phyloP scores from a whole-genome alignment of 768 basidiomycete species.

The Hygrocybe coccinea region DNA sequence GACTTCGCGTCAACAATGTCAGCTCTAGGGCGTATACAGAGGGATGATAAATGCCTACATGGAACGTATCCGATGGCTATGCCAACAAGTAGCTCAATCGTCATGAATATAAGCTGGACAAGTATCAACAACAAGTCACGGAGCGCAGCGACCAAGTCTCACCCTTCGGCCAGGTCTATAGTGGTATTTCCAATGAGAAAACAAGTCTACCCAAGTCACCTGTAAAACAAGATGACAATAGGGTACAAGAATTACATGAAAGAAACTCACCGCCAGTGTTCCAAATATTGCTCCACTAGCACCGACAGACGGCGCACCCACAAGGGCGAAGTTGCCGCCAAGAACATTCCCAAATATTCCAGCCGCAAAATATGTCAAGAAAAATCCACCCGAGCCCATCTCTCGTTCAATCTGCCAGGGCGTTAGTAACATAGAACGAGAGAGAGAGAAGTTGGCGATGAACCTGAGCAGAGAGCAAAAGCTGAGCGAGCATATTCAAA shows the following conservation, averaged over 20 bases:
- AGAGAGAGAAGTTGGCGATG: neutral
- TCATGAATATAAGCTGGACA: conserved; percentile 71
- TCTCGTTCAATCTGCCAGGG: conserved; percentile 70
- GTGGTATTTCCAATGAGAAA: conserved; percentile 89
- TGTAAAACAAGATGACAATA: conserved; percentile 15
- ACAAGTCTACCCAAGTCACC: conserved; percentile 83
- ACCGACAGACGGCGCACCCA: conserved; percentile 84
- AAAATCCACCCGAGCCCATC: conserved; percentile 84
- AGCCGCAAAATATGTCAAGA: conserved; percentile 81
- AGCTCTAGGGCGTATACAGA: neutral
- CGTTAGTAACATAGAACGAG: neutral
- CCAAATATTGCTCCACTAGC: conserved; percentile 94
- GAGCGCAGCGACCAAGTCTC: conserved; percentile 10
- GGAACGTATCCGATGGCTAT: conserved; percentile 81
- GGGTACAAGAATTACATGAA: too few relatives aligned
- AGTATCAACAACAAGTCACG: neutral
- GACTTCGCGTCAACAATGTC: conserved; percentile 36
- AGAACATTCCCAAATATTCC: conserved; percentile 94
- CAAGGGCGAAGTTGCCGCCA: conserved; percentile 88
- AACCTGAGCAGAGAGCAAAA: conserved; percentile 75
- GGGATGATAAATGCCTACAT: conserved; percentile 41
- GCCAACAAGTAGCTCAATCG: conserved; percentile 82
- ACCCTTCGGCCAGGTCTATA: conserved; percentile 79
- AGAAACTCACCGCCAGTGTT: conserved; percentile 65
- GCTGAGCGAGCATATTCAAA: conserved; percentile 86